phyloP scores from a whole-genome alignment of 306 rosid genomes.

The Gleditsia sinensis region DNA sequence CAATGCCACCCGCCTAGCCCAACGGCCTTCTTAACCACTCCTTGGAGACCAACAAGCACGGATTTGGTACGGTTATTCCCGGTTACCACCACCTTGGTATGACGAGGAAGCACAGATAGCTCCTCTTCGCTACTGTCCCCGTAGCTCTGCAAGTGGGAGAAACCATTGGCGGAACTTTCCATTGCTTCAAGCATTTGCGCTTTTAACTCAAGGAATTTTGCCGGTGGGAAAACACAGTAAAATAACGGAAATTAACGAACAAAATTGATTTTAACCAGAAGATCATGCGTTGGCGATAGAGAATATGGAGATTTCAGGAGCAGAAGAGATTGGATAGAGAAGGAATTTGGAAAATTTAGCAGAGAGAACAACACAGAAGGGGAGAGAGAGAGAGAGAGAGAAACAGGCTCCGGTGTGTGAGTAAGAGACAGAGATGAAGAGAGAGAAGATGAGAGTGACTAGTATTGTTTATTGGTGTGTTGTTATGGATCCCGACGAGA shows the following conservation, averaged over 20 bases:
- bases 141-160: conserved; percentile 67
- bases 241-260: conserved; percentile 24
- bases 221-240: conserved; percentile 50
- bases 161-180: conserved; percentile 68
- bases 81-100: conserved; percentile 75
- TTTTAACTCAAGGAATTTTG: conserved; percentile 42
- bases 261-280: conserved; percentile 37
- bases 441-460: conserved; percentile 46
- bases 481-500: conserved; percentile 81
- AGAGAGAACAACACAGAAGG: conserved; percentile 44
- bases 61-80: conserved; percentile 81
- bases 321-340: conserved; percentile 21
- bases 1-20: conserved; percentile 88
- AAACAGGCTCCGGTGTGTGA: not conserved
- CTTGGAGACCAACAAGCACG: conserved; percentile 73
- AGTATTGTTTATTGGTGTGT: conserved; percentile 57
- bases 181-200: conserved; percentile 71
- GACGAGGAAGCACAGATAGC: conserved; percentile 76
- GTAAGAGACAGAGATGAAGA: conserved; percentile 29
- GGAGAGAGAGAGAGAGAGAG: not conserved
- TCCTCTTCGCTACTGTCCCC: conserved; percentile 80
- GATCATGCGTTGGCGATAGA: conserved; percentile 50
- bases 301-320: conserved; percentile 38
- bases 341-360: conserved; percentile 42
- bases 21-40: conserved; percentile 80